Conservation (phyloP, 495 filamentous ascomycete species). For the Penicillium canescens region DNA sequence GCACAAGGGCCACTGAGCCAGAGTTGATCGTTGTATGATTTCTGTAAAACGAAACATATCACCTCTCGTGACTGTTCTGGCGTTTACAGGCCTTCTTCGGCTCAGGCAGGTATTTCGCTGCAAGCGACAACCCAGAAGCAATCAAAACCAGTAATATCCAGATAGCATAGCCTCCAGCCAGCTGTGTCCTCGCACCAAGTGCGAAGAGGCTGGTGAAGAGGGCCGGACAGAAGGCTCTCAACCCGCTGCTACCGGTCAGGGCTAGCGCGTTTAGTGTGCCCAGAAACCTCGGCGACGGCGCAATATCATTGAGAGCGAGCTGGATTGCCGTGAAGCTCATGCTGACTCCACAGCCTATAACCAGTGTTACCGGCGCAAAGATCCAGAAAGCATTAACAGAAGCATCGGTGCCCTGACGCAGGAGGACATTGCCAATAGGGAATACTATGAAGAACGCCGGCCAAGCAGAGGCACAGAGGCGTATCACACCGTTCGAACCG, state of each 20-base stretch:
- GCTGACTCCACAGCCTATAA: constrained; percentile 56
- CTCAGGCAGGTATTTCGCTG: constrained; percentile 42
- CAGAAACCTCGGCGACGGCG: constrained; percentile 56
- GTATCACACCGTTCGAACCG: constrained; percentile 61
- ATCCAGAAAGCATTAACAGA: constrained; percentile 54
- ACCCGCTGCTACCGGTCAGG: constrained; percentile 50
- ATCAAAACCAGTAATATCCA: constrained; percentile 61
- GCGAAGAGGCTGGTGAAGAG: constrained; percentile 63
- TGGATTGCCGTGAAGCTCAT: constrained; percentile 73
- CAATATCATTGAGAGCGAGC: constrained; percentile 67
- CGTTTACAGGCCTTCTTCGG: constrained; percentile 2
- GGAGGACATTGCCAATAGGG: constrained; percentile 53
- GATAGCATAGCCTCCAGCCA: constrained; percentile 60
- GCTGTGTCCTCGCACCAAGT: constrained; percentile 53
- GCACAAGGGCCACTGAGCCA: too few relatives aligned
- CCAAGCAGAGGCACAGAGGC: constrained; percentile 51
- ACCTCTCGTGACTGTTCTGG: not conserved
- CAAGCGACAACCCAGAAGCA: constrained; percentile 44
- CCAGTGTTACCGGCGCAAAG: constrained; percentile 35
- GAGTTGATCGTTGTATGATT: too few relatives aligned
- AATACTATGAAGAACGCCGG: constrained; percentile 56
- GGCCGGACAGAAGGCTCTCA: constrained; percentile 60
- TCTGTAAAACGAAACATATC: too few relatives aligned
- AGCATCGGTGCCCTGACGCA: constrained; percentile 35
- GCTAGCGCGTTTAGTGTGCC: constrained; percentile 67